phyloP scores from a whole-genome alignment of 805 yeast species.

The Metschnikowia anglica region DNA sequence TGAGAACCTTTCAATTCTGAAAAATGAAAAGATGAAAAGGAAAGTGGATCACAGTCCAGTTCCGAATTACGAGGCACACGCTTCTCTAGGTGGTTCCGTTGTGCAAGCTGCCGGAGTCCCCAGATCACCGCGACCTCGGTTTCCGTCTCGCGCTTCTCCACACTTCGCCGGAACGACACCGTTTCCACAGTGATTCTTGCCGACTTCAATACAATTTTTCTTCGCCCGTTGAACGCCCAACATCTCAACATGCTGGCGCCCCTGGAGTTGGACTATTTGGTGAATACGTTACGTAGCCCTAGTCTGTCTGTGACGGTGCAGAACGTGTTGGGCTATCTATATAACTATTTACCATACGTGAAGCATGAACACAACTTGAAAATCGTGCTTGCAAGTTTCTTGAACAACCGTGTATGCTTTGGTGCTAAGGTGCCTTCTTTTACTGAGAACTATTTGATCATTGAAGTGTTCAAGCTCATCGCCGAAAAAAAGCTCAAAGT shows the following conservation, averaged over 20 bases:
- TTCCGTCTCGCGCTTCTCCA: conserved; percentile 6
- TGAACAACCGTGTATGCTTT: conserved; percentile 41
- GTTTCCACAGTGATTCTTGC: no score
- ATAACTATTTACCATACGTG: conserved; percentile 50
- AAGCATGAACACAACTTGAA: conserved; percentile 48
- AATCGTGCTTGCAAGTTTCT: conserved; percentile 43
- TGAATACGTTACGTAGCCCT: conserved; percentile 46
- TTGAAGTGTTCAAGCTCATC: conserved; percentile 50
- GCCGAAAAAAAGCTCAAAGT: conserved; percentile 45
- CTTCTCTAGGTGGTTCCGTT: no score
- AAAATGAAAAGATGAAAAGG: no score
- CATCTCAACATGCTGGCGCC: conserved; percentile 19
- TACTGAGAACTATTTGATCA: conserved; percentile 36
- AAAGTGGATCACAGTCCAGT: no score
- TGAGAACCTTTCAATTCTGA: no score
- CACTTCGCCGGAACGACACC: conserved; percentile 7
- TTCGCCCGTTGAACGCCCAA: not conserved
- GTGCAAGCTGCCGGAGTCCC: no score
- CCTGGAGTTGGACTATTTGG: conserved; percentile 48
- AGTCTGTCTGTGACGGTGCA: conserved; percentile 29
- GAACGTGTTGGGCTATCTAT: conserved; percentile 45
- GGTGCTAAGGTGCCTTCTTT: conserved; percentile 23
- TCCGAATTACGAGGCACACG: no score
- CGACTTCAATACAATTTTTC: not conserved
- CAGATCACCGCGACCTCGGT: conserved; percentile 7